These are phyloP conservation scores for Solanum aculeatissimum DNA, from an alignment of 305 asterid species.

Conservation along the genomic window DNA sequence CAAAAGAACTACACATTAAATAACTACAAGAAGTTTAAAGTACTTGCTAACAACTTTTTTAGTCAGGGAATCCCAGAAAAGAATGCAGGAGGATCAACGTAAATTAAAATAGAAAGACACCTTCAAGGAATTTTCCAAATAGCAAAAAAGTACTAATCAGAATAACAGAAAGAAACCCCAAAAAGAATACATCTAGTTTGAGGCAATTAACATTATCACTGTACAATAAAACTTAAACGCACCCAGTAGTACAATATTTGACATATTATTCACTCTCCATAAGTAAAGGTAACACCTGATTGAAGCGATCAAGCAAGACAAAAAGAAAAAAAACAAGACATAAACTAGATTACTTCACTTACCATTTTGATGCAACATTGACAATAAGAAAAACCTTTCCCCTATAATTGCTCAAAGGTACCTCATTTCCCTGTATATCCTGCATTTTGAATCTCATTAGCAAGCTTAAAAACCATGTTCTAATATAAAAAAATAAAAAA, in stretches of 20 bases:
- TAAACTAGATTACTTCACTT: background rate
- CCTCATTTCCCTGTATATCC: conserved; percentile 71
- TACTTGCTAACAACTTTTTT: background rate
- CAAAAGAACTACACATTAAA: background rate
- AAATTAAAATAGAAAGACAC: background rate
- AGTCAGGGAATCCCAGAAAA: background rate
- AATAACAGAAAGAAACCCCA: background rate
- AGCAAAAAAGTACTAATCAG: background rate
- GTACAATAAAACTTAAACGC: background rate
- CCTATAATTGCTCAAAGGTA: conserved; percentile 49
- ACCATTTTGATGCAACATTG: conserved; percentile 90
- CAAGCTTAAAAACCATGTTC: background rate
- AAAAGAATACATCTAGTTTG: background rate
- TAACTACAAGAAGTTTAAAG: background rate
- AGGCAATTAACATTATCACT: background rate
- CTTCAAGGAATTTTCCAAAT: background rate
- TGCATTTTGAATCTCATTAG: conserved; percentile 13
- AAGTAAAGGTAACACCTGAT: background rate
- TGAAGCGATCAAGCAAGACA: background rate
- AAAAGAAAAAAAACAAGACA: background rate
- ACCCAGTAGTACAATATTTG: background rate
- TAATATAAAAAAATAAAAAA: background rate
- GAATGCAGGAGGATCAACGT: background rate
- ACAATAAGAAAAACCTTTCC: conserved; percentile 79
- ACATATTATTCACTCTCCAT: background rate